Percentiles rank a stretch among this genome's conserved stretches.
Conservation (phyloP, 176 grass and related monocot species). For the Tuctoria greenei region DNA sequence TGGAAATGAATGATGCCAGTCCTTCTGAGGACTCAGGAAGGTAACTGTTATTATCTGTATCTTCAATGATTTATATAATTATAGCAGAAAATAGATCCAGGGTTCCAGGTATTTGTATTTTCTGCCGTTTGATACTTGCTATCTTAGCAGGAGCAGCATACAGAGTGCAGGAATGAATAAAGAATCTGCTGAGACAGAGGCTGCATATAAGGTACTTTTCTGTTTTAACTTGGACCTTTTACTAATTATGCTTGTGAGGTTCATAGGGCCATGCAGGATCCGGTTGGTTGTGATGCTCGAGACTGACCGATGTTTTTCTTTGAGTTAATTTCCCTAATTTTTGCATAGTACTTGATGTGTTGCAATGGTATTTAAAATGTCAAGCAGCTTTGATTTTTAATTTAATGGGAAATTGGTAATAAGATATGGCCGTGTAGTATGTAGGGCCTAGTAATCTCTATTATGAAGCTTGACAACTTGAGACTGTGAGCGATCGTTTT, state of each 20-base stretch:
- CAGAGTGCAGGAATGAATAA: slow-evolving; percentile 61
- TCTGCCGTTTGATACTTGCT: slow-evolving; percentile 16
- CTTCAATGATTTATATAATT: slow-evolving; percentile 9
- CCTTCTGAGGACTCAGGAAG: slow-evolving; percentile 55
- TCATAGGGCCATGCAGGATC: background rate
- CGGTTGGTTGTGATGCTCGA: background rate
- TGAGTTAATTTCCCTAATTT: background rate
- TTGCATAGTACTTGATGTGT: background rate
- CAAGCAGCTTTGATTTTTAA: background rate
- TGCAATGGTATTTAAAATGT: background rate
- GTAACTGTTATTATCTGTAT: slow-evolving; percentile 39
- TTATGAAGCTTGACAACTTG: background rate
- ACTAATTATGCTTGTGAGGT: slow-evolving; percentile 15
- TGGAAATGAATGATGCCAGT: slow-evolving; percentile 70
- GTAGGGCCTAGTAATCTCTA: background rate
- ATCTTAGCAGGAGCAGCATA: slow-evolving; percentile 57
- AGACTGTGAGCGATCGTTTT: background rate
- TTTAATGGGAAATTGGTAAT: background rate
- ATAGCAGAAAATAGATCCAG: background rate
- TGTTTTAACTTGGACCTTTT: background rate
- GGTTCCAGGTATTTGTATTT: background rate
- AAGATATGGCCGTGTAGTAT: background rate
- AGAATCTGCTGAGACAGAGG: slow-evolving; percentile 61
- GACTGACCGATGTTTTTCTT: background rate
- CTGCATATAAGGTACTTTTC: slow-evolving; percentile 46